phyloP scores from a whole-genome alignment of 352 stramenopile genomes.

The Phytophthora pinifolia region DNA sequence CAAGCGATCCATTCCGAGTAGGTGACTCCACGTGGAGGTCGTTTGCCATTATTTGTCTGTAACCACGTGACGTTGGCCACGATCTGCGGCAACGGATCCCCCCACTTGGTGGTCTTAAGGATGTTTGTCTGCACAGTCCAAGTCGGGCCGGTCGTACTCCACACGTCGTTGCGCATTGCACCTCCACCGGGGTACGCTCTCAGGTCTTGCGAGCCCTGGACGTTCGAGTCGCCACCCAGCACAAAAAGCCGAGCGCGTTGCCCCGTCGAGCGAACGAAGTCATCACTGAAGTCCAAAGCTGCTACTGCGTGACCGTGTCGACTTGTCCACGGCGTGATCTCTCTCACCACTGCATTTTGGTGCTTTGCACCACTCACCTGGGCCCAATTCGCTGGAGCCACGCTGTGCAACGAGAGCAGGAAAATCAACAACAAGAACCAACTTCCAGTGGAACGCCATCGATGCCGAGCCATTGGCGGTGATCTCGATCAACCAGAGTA shows the following conservation, averaged over 20 bases:
- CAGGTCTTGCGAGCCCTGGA: constrained; percentile 67
- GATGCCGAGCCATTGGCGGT: constrained; percentile 15
- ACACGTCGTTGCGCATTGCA: constrained; percentile 70
- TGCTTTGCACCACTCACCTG: constrained; percentile 62
- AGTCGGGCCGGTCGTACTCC: constrained; percentile 58
- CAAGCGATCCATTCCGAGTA: constrained; percentile 73
- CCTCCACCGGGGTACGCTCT: constrained; percentile 70
- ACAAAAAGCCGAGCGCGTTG: constrained; percentile 68
- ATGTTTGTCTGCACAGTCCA: constrained; percentile 59
- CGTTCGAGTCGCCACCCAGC: constrained; percentile 65
- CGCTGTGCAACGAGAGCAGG: not conserved
- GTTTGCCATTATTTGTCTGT: constrained; percentile 73
- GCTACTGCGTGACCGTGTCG: constrained; percentile 67
- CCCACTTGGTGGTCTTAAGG: constrained; percentile 70
- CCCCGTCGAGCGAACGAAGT: constrained; percentile 40
- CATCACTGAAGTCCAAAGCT: constrained; percentile 58
- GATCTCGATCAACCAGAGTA: not conserved
- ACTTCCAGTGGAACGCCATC: constrained; percentile 3
- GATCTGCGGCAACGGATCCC: constrained; percentile 64
- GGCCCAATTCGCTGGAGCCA: constrained; percentile 56
- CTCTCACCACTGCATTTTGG: constrained; percentile 55
- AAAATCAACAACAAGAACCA: constrained; percentile 4
- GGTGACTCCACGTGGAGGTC: constrained; percentile 51
- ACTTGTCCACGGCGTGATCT: constrained; percentile 55
- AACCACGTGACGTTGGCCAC: constrained; percentile 70